Conservation (phyloP, 2,329 filamentous ascomycete species). For the Xylariaceae sp. region DNA sequence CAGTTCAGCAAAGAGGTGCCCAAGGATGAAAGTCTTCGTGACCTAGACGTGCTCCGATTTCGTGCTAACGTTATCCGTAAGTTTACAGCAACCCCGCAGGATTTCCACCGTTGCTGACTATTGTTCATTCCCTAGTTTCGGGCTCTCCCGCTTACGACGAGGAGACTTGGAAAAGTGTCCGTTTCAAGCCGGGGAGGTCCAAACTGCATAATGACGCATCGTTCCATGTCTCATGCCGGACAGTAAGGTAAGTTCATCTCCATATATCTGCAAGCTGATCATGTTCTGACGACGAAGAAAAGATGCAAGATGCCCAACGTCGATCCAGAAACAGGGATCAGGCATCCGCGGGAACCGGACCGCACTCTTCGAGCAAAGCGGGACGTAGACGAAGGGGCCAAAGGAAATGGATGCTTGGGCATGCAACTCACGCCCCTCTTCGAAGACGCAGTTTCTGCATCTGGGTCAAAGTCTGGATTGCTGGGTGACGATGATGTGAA, state of each 20-base stretch:
- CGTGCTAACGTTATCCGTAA: slow-evolving; percentile 67
- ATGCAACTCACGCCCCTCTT: slow-evolving; percentile 63
- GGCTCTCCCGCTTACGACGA: slow-evolving; percentile 63
- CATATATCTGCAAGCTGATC: background rate
- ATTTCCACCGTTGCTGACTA: background rate
- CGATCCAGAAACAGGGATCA: slow-evolving; percentile 55
- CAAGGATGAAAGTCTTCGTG: slow-evolving; percentile 43
- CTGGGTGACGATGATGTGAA: slow-evolving; percentile 28
- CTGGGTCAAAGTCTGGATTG: slow-evolving; percentile 4
- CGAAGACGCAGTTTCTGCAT: slow-evolving; percentile 17
- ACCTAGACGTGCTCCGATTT: slow-evolving; percentile 61
- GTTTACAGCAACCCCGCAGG: slow-evolving; percentile 12
- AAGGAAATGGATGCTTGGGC: slow-evolving; percentile 54
- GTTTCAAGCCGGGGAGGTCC: slow-evolving; percentile 45
- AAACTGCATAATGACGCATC: slow-evolving; percentile 41
- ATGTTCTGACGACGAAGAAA: background rate
- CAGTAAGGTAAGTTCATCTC: slow-evolving; percentile 48
- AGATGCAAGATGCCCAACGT: slow-evolving; percentile 70
- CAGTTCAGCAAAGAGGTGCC: slow-evolving; percentile 56
- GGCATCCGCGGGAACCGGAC: slow-evolving; percentile 54
- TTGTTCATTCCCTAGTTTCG: slow-evolving; percentile 42
- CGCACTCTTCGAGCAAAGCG: slow-evolving; percentile 54
- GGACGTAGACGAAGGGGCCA: slow-evolving; percentile 57
- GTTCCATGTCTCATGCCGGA: slow-evolving; percentile 60
- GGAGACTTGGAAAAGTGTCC: slow-evolving; percentile 63